Evolutionary conservation across 2,329 filamentous ascomycete genomes (phyloP).

Genomic region (Allantophomopsis lycopodina): DNA sequence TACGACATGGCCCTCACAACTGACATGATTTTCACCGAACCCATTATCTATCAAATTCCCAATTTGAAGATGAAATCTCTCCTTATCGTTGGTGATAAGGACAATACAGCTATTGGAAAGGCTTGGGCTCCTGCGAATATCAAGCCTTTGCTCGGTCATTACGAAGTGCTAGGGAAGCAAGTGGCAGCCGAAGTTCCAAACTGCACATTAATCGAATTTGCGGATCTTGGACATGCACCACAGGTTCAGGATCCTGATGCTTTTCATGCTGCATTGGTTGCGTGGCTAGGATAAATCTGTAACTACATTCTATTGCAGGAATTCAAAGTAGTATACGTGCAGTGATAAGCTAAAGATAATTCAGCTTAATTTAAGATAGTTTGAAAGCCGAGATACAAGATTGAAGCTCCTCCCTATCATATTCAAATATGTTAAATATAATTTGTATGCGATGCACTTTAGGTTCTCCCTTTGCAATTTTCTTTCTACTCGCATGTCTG

Average conservation of each 20-base stretch:
- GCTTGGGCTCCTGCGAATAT: slow-evolving; percentile 29
- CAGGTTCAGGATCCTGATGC: slow-evolving; percentile 34
- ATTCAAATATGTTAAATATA: no score
- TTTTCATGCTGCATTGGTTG: slow-evolving; percentile 31
- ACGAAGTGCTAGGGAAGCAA: slow-evolving; percentile 31
- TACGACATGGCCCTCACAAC: slow-evolving; percentile 5
- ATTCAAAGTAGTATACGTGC: no score
- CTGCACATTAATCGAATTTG: slow-evolving; percentile 30
- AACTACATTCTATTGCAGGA: no score
- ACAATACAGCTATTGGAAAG: slow-evolving; percentile 35
- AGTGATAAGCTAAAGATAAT: no score
- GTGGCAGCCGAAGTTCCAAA: slow-evolving; percentile 28
- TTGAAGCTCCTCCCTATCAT: no score
- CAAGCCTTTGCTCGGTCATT: slow-evolving; percentile 30
- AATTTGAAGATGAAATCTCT: slow-evolving; percentile 5
- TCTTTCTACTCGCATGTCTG: no score
- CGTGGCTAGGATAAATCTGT: slow-evolving; percentile 23
- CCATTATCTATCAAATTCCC: slow-evolving; percentile 3
- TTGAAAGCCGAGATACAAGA: no score
- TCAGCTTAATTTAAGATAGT: no score
- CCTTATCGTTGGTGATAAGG: slow-evolving; percentile 3
- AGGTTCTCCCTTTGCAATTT: no score
- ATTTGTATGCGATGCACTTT: no score
- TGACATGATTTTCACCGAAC: slow-evolving; percentile 3
- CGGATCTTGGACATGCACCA: slow-evolving; percentile 34